Evolutionary conservation across 164 flowering plant species (phyloP).

Genomic region (Stephania yunnanensis): DNA sequence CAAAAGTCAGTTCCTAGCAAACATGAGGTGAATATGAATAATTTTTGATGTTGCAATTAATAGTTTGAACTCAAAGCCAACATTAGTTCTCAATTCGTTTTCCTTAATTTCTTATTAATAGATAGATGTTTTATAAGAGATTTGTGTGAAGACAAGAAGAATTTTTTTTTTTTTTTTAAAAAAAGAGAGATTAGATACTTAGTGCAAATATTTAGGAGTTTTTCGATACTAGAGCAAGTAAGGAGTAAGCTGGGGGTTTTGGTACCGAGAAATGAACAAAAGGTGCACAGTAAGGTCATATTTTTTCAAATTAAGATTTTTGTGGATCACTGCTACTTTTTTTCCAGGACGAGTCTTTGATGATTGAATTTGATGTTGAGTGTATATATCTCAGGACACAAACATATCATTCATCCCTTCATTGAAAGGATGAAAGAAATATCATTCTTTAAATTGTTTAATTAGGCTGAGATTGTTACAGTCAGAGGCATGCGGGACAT

Average conservation of each 20-base stretch:
- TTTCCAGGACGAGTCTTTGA: too few species aligned
- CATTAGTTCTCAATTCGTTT: background rate
- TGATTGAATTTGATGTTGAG: too few species aligned
- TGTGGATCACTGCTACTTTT: background rate
- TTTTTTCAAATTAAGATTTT: too few species aligned
- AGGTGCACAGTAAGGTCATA: background rate
- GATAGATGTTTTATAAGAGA: background rate
- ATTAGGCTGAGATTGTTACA: background rate
- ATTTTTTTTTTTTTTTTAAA: too few species aligned
- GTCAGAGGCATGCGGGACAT: background rate
- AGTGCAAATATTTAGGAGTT: background rate
- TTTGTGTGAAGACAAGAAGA: background rate
- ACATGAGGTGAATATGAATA: conserved; percentile 64
- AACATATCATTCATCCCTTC: background rate
- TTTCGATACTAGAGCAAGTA: background rate
- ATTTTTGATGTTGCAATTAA: background rate
- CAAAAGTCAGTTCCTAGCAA: conserved; percentile 96
- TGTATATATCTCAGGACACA: too few species aligned
- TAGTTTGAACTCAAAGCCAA: background rate
- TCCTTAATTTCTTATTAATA: too few species aligned
- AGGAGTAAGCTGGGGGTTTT: background rate
- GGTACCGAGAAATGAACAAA: background rate
- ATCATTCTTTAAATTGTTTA: background rate
- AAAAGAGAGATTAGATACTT: background rate
- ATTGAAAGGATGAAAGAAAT: background rate